These are phyloP conservation scores for Leccinum subgranulosum DNA, from an alignment of 768 basidiomycete genomes.

Conservation along the genomic window DNA sequence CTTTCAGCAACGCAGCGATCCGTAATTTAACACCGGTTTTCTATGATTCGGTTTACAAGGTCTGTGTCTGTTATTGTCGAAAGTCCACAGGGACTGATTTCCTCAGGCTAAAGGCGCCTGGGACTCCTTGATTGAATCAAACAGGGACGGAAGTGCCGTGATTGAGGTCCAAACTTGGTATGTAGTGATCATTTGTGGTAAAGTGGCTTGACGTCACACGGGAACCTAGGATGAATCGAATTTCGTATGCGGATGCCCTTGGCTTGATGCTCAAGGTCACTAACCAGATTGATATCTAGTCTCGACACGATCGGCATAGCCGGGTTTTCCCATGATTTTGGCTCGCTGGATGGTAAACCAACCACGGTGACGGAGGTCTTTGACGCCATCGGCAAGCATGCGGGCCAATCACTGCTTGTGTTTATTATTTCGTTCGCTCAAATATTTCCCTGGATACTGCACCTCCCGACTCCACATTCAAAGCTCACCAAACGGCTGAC, in stretches of 20 bases:
- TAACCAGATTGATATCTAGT: slow-evolving; percentile 15
- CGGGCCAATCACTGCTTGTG: slow-evolving; percentile 4
- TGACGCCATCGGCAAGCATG: slow-evolving; percentile 18
- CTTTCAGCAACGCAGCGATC: slow-evolving; percentile 41
- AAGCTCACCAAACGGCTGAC: slow-evolving; percentile 26
- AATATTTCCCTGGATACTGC: slow-evolving; percentile 30
- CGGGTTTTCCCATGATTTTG: slow-evolving; percentile 45
- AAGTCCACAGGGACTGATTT: background rate
- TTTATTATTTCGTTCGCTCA: slow-evolving; percentile 24
- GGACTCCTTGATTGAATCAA: slow-evolving; percentile 29
- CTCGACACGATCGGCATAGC: slow-evolving; percentile 45
- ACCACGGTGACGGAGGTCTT: slow-evolving; percentile 25
- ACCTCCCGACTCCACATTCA: slow-evolving; percentile 30
- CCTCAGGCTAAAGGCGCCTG: slow-evolving; percentile 30
- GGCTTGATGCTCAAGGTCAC: background rate
- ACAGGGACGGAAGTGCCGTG: slow-evolving; percentile 23
- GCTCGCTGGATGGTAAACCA: slow-evolving; percentile 36
- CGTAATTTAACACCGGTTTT: slow-evolving; percentile 36
- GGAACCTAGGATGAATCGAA: slow-evolving; percentile 40
- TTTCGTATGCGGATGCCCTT: slow-evolving; percentile 32
- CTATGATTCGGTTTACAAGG: slow-evolving; percentile 43
- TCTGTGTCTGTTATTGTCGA: slow-evolving; percentile 13
- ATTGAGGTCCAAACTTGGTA: slow-evolving; percentile 52
- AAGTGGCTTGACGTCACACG: background rate
- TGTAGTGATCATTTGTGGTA: background rate